Percentiles rank a stretch among this genome's conserved stretches.
These are phyloP conservation scores for Amanita jacksonii DNA, from an alignment of 768 basidiomycete genomes.

Conservation along the genomic window DNA sequence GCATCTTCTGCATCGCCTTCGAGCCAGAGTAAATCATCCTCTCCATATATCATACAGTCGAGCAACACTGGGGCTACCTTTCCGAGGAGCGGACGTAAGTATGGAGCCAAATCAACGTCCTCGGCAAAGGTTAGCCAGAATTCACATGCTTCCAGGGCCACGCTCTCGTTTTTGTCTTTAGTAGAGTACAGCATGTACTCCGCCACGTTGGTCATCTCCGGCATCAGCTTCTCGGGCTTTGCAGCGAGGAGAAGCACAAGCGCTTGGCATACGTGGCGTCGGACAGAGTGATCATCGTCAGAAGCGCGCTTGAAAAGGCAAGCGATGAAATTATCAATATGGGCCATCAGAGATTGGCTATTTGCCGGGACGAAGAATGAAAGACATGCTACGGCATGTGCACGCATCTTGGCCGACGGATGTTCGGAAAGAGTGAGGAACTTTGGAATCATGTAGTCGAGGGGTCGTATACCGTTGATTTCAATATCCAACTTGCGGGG, in stretches of 20 bases:
- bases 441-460: slow-evolving; percentile 95
- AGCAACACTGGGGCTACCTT: slow-evolving; percentile 93
- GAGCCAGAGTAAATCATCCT: slow-evolving; percentile 91
- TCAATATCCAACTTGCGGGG: slow-evolving; percentile 93
- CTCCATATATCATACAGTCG: slow-evolving; percentile 95
- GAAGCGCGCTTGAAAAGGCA: slow-evolving; percentile 92
- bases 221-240: slow-evolving; percentile 93
- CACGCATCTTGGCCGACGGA: slow-evolving; percentile 78
- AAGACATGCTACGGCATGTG: slow-evolving; percentile 88
- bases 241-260: slow-evolving; percentile 89
- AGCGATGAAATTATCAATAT: slow-evolving; percentile 91
- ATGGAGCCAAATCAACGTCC: slow-evolving; percentile 77
- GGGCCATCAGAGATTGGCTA: slow-evolving; percentile 78
- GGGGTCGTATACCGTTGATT: slow-evolving; percentile 84
- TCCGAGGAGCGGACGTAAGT: slow-evolving; percentile 78
- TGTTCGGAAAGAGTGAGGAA: slow-evolving; percentile 87
- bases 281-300: slow-evolving; percentile 88
- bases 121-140: slow-evolving; percentile 99
- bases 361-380: slow-evolving; percentile 88
- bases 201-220: slow-evolving; percentile 90
- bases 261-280: slow-evolving; percentile 92
- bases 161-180: slow-evolving; percentile 94
- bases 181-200: slow-evolving; percentile 99
- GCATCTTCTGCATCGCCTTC: slow-evolving; percentile 89
- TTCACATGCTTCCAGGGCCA: slow-evolving; percentile 96